These are phyloP conservation scores for Gleditsia sinensis DNA, from an alignment of 306 rosid genomes.

Conservation along the genomic window DNA sequence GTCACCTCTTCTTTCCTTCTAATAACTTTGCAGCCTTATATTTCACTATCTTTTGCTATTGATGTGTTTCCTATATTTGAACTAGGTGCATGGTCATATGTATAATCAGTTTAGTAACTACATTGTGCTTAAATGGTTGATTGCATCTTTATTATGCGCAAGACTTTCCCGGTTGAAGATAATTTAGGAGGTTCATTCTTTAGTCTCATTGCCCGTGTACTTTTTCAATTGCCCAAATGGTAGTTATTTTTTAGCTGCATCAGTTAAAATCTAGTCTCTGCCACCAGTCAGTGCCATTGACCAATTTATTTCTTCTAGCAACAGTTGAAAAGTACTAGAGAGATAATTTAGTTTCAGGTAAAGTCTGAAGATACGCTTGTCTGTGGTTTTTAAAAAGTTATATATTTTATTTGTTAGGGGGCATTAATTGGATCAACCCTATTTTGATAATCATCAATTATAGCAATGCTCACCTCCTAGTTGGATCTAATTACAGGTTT, in stretches of 20 bases:
- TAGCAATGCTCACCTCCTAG: conserved; percentile 28
- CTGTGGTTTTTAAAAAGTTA: too few species aligned
- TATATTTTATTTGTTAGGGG: not conserved
- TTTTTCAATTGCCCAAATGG: not conserved
- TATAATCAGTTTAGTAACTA: not conserved
- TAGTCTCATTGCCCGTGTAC: not conserved
- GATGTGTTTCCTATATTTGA: not conserved
- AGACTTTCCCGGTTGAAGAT: not conserved
- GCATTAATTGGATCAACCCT: not conserved
- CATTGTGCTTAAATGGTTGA: not conserved
- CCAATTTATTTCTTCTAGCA: not conserved
- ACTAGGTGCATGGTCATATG: not conserved
- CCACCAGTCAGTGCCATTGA: not conserved
- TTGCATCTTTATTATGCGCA: not conserved
- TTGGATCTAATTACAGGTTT: conserved; percentile 59
- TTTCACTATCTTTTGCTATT: not conserved
- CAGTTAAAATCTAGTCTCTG: not conserved
- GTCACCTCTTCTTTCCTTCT: not conserved
- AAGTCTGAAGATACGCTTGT: too few species aligned
- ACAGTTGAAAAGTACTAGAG: conserved; percentile 1
- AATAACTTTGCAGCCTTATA: not conserved
- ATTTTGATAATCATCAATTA: not conserved
- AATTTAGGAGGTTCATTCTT: not conserved
- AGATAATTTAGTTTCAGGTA: too few species aligned
- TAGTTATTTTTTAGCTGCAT: not conserved